Percentiles rank a stretch among this genome's conserved stretches.
These are phyloP conservation scores for Metschnikowia drakensbergensis DNA, from an alignment of 805 yeast species.

Conservation along the genomic window DNA sequence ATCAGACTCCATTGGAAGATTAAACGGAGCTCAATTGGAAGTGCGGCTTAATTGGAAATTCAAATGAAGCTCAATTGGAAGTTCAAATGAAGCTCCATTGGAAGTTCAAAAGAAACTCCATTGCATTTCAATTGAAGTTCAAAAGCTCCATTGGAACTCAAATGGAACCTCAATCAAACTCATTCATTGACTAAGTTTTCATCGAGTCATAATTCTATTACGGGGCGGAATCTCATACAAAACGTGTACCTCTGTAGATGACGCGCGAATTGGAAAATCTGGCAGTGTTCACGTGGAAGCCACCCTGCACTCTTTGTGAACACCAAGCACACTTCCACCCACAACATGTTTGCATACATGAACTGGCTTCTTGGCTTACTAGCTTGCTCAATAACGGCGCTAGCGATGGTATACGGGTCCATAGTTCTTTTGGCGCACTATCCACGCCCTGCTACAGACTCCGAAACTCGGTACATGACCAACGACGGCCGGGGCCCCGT, in stretches of 20 bases:
- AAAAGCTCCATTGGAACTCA: no score
- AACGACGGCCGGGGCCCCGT: slow-evolving; percentile 31
- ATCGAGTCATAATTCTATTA: no score
- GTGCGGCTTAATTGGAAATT: no score
- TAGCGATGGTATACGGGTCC: slow-evolving; percentile 33
- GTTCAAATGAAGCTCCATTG: no score
- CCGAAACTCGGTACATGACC: slow-evolving; percentile 55
- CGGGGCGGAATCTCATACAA: no score
- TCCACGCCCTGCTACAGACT: slow-evolving; percentile 53
- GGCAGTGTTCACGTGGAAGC: not conserved
- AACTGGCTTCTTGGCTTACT: not conserved
- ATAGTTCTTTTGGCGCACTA: slow-evolving; percentile 54
- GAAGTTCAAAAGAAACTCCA: no score
- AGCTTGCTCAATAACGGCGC: slow-evolving; percentile 10
- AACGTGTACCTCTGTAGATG: not conserved
- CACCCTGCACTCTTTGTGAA: slow-evolving; percentile 1
- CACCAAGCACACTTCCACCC: not conserved
- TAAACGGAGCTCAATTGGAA: no score
- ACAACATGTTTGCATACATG: slow-evolving; percentile 1
- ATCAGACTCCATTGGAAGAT: no score
- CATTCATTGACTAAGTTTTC: no score
- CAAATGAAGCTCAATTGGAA: no score
- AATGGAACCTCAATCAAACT: no score
- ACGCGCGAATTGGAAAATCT: not conserved
- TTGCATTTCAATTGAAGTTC: no score